Base-by-base conservation (phyloP, 306 rosid species). In the Begonia fuchsioides region DNA sequence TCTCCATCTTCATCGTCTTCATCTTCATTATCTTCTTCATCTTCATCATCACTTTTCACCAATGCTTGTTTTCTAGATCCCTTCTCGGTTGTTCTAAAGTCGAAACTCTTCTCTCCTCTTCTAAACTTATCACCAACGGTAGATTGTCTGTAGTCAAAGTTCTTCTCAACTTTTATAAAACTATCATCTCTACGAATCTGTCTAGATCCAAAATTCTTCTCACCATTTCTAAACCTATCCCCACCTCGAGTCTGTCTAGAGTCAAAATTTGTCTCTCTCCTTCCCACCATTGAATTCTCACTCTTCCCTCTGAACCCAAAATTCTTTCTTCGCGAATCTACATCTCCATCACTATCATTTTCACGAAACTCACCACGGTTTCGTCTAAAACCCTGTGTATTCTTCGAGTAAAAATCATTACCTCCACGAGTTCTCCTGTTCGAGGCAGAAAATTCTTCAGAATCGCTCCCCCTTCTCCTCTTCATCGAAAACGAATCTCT, bases 191-290 rank as follows among this genome's bases (percentile, higher is more conserved):
- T 54, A 17, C 20, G 18, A 39, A 26, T 51, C 18, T 58, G 38
- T 17, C 10, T 26, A 47, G 43, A 49, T 15, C 62, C 64, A 13
- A 49, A 45, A 16, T 47, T 38, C 54, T 39, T 20, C 52, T 65
- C 48, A 61, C 55, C 52, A 1, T 16, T 15, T 46, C 69, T 66
- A 82, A 77, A 63, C 59, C 80, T 57, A 76, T 79, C 26, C 52
- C 18, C 11, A 57, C 20, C 58, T 32, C 38, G 18, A 39, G 39
- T 51, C 18, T 58, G 20, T 17, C 12, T 26, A 47, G 43, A 49
- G 19, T 65, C 64, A 13, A 49, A 45, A 16, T 47, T 38, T 51
- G 38, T 32, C 38, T 55, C 69, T 66, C 83, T 79, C 65, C 59
- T 83, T 57, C 78, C 81, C 26, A 54, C 18, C 15, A 57, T 2